phyloP scores from a whole-genome alignment of 2,329 filamentous ascomycete genomes.

The Spiromastix sp. region DNA sequence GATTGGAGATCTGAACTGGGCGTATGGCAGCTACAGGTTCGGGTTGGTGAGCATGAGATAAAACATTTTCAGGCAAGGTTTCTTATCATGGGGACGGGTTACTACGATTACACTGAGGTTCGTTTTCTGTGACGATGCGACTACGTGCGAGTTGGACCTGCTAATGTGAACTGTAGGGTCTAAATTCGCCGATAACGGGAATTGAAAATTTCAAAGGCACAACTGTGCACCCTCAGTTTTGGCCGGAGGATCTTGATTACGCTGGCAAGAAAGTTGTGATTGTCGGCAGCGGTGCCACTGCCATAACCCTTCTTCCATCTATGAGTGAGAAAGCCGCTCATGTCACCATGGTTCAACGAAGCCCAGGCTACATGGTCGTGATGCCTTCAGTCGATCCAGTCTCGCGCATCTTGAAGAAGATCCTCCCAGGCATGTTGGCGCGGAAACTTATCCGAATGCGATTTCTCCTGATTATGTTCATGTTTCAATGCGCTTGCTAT shows the following conservation, averaged over 20 bases:
- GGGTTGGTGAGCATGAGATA: too few species aligned
- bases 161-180: too few species aligned
- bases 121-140: too few species aligned
- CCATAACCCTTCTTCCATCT: conserved; percentile 63
- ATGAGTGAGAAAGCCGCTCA: conserved; percentile 53
- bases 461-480: conserved; percentile 39
- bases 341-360: conserved; percentile 74
- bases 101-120: conserved; percentile 63
- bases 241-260: conserved; percentile 60
- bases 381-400: conserved; percentile 36
- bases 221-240: conserved; percentile 63
- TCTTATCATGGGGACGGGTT: conserved; percentile 54
- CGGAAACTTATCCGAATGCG: conserved; percentile 39
- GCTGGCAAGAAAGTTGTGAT: conserved; percentile 58
- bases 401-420: conserved; percentile 30
- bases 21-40: too few species aligned
- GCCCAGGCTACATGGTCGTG: conserved; percentile 59
- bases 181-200: conserved; percentile 54
- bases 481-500: conserved; percentile 44
- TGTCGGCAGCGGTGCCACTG: conserved; percentile 69
- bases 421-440: conserved; percentile 19
- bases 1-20: too few species aligned
- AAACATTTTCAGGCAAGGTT: too few species aligned
- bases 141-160: too few species aligned
- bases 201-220: conserved; percentile 55